A percentile compares a stretch with the other conserved stretches of the same genome.
Conservation (phyloP, 164 flowering plant genomes). For the Nymphaea thermarum region DNA sequence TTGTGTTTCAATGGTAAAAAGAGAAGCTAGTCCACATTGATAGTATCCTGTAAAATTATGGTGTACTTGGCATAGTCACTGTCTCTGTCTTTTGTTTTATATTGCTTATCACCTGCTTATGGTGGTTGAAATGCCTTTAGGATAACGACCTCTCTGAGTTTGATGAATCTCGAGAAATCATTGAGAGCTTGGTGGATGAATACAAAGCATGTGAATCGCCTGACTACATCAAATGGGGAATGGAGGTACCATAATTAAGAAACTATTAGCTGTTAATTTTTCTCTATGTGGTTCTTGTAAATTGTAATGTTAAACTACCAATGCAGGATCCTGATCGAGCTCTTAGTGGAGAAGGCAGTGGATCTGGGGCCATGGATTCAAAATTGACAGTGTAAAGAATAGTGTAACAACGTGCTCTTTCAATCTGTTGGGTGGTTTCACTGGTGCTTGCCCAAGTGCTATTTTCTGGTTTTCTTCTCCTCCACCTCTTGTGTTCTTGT, state of each 20-base stretch:
- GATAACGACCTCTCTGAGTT: slow-evolving; percentile 99
- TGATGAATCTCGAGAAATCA: slow-evolving; percentile 91
- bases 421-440: neutral
- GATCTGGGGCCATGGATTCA: slow-evolving; percentile 64
- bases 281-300: slow-evolving; percentile 2
- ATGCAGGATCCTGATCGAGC: slow-evolving; percentile 67
- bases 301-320: neutral
- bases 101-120: neutral
- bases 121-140: slow-evolving; percentile 18
- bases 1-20: too few species aligned
- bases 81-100: neutral
- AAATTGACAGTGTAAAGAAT: slow-evolving; percentile 15
- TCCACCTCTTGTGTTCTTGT: too few species aligned
- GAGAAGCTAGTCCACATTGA: too few species aligned
- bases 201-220: slow-evolving; percentile 99
- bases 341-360: slow-evolving; percentile 76
- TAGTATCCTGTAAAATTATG: too few species aligned
- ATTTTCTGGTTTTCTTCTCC: too few species aligned
- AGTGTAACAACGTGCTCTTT: slow-evolving; percentile 1
- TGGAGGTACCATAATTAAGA: slow-evolving; percentile 55
- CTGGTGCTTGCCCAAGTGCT: neutral
- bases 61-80: neutral
- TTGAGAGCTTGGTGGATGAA: slow-evolving; percentile 95
- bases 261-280: neutral
- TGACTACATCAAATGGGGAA: slow-evolving; percentile 98